Percentiles rank a stretch among this genome's conserved stretches.
These are phyloP conservation scores for Talaromyces trachyspermus DNA, from an alignment of 495 filamentous ascomycete genomes.

Conservation along the genomic window DNA sequence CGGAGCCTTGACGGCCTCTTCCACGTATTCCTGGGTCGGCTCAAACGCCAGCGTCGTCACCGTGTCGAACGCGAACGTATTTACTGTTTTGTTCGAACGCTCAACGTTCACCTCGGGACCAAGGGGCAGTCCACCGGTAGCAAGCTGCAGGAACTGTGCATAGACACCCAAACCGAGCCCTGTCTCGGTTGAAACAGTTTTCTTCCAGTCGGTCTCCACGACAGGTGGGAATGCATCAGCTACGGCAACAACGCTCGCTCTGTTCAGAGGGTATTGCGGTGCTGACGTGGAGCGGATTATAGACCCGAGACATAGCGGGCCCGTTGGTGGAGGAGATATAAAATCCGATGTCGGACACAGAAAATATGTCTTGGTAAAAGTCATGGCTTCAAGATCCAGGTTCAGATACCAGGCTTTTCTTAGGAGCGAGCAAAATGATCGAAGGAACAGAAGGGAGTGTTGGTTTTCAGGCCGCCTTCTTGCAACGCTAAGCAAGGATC, in stretches of 20 bases:
- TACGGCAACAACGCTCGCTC: slow-evolving; percentile 16
- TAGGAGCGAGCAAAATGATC: no score
- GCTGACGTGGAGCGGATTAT: slow-evolving; percentile 25
- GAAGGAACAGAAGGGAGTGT: no score
- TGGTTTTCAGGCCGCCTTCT: no score
- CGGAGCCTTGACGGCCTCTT: slow-evolving; percentile 22
- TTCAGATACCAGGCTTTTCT: no score
- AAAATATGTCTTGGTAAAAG: slow-evolving; percentile 19
- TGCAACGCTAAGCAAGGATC: no score
- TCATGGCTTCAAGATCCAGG: slow-evolving; percentile 8
- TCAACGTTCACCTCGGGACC: slow-evolving; percentile 17
- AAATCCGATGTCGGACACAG: slow-evolving; percentile 25
- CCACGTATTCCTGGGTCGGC: slow-evolving; percentile 19
- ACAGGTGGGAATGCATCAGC: slow-evolving; percentile 17
- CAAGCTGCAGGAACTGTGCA: slow-evolving; percentile 27
- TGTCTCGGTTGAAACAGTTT: slow-evolving; percentile 19
- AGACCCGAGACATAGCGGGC: slow-evolving; percentile 26
- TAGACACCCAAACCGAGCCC: slow-evolving; percentile 21
- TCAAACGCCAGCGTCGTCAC: slow-evolving; percentile 22
- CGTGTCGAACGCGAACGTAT: slow-evolving; percentile 19
- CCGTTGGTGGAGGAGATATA: slow-evolving; percentile 21
- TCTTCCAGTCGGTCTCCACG: slow-evolving; percentile 25
- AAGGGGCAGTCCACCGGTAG: no score
- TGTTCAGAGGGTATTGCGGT: slow-evolving; percentile 24
- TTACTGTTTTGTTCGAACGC: slow-evolving; percentile 12